phyloP scores from a whole-genome alignment of 768 basidiomycete genomes.

The Lentinula sp. region DNA sequence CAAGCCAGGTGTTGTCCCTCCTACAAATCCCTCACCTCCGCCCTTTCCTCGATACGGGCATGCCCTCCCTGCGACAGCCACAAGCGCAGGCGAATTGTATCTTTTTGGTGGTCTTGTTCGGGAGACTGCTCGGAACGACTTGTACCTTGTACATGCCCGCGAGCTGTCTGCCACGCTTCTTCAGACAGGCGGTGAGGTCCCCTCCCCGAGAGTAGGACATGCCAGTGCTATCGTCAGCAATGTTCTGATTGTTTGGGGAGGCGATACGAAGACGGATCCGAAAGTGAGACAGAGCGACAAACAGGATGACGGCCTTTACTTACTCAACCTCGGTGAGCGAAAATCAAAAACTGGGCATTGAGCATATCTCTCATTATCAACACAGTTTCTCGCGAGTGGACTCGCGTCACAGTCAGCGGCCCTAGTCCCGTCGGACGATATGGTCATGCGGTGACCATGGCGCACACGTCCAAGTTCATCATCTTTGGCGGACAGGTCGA shows the following conservation, averaged over 20 bases:
- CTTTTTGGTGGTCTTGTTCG: conserved; percentile 96
- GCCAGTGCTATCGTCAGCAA: conserved; percentile 93
- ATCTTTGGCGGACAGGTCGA: conserved; percentile 97
- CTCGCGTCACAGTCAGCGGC: conserved; percentile 72
- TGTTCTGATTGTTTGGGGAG: conserved; percentile 97
- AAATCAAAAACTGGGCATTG: neutral
- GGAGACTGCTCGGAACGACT: conserved; percentile 85
- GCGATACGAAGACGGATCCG: conserved; percentile 83
- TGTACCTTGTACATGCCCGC: conserved; percentile 82
- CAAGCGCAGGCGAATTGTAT: conserved; percentile 83
- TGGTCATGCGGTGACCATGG: conserved; percentile 94
- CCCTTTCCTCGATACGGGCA: conserved; percentile 98
- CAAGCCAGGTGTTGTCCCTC: conserved; percentile 59
- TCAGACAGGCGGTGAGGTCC: conserved; percentile 85
- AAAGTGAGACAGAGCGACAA: conserved; percentile 57
- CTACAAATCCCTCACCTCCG: conserved; percentile 68
- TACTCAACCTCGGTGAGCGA: conserved; percentile 86
- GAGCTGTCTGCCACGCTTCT: conserved; percentile 77
- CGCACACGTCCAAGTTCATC: conserved; percentile 78
- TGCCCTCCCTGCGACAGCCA: conserved; percentile 76
- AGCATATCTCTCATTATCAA: neutral
- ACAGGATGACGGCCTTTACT: conserved; percentile 90
- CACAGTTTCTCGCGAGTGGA: conserved; percentile 93
- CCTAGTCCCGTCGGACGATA: conserved; percentile 84
- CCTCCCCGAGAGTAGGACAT: conserved; percentile 91